These are phyloP conservation scores for Metschnikowia picachoensis DNA, from an alignment of 805 yeast species.

Conservation along the genomic window DNA sequence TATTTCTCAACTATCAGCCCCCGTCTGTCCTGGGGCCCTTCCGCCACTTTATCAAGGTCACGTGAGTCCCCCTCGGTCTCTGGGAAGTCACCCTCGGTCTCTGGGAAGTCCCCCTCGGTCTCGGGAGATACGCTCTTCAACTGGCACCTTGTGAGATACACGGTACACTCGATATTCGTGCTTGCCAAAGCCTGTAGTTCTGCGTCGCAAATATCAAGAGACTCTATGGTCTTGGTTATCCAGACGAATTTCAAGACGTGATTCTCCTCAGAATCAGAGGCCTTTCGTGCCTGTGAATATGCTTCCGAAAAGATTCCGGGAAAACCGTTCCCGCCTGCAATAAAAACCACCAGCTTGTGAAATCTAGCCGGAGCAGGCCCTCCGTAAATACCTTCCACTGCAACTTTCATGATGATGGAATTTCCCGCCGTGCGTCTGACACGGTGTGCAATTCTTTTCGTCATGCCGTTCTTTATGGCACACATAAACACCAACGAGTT, in stretches of 20 bases:
- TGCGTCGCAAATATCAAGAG: conserved; percentile 33
- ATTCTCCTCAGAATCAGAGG: background rate
- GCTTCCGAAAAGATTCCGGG: conserved; percentile 51
- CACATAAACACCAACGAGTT: conserved; percentile 36
- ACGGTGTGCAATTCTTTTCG: conserved; percentile 41
- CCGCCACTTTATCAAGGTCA: background rate
- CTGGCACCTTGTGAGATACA: conserved; percentile 23
- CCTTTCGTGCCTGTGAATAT: conserved; percentile 17
- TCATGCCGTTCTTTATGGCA: conserved; percentile 53
- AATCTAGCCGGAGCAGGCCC: conserved; percentile 40
- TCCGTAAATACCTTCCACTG: conserved; percentile 63
- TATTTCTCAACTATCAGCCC: conserved; percentile 17
- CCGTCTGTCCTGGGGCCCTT: no score
- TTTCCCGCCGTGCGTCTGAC: conserved; percentile 25
- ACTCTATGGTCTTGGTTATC: conserved; percentile 34
- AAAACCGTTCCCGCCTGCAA: conserved; percentile 65
- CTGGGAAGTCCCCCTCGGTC: background rate
- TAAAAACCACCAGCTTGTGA: conserved; percentile 44
- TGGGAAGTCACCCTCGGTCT: background rate
- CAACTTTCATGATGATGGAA: conserved; percentile 34
- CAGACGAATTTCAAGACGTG: conserved; percentile 26
- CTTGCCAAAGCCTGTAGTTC: conserved; percentile 32
- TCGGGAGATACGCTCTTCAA: background rate
- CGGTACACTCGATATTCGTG: conserved; percentile 32
- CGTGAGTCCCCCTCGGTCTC: background rate